A percentile compares a stretch with the other conserved stretches of the same genome.
phyloP scores from a whole-genome alignment of 257 asterid species.

The Pogostemon cablin region DNA sequence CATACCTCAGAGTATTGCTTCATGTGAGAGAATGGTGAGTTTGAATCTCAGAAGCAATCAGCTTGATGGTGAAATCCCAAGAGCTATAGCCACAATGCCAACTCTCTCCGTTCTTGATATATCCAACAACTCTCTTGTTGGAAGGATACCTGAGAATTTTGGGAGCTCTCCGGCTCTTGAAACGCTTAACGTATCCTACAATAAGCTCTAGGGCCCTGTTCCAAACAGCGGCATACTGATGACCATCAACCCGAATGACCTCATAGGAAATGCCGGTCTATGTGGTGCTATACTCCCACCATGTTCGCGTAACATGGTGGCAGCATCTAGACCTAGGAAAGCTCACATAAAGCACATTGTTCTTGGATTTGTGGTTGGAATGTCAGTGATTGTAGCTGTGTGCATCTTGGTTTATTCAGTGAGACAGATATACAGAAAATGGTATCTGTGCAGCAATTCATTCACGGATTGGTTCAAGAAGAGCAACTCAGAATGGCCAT shows the following conservation, averaged over 20 bases:
- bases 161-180: conserved; percentile 80
- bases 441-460: conserved; percentile 63
- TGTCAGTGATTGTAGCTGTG: conserved; percentile 41
- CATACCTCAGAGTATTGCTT: conserved; percentile 70
- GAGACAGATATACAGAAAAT: conserved; percentile 52
- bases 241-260: conserved; percentile 64
- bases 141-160: conserved; percentile 61
- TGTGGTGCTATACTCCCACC: conserved; percentile 77
- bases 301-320: conserved; percentile 42
- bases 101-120: conserved; percentile 67
- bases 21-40: conserved; percentile 59
- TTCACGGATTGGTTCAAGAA: conserved; percentile 56
- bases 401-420: conserved; percentile 42
- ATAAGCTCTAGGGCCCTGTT: conserved; percentile 71
- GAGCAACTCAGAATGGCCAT: conserved; percentile 67
- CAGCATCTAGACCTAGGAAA: conserved; percentile 35
- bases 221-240: conserved; percentile 62
- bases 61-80: conserved; percentile 69
- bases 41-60: conserved; percentile 58
- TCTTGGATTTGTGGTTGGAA: conserved; percentile 52
- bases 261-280: conserved; percentile 66
- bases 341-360: conserved; percentile 48
- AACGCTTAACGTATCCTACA: conserved; percentile 63
- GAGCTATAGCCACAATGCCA: conserved; percentile 58
- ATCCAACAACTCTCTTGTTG: conserved; percentile 65